Base-by-base conservation (phyloP, 2,329 filamentous ascomycete genomes). In the Verruconis gallopava region DNA sequence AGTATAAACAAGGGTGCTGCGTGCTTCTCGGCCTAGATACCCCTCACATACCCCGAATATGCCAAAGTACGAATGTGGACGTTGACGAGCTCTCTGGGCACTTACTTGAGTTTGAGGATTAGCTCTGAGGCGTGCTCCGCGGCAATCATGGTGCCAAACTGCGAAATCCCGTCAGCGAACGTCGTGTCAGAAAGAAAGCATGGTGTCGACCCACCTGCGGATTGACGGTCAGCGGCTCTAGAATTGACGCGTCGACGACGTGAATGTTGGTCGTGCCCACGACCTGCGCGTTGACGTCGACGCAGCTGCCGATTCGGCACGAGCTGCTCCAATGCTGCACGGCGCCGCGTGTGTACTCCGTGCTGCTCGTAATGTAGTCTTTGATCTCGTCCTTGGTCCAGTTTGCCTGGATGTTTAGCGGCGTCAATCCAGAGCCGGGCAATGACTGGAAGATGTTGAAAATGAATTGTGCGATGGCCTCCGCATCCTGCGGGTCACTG, bases 281-380 rank as follows among this genome's bases (percentile, higher is more conserved):
- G 0, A 73, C 69, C 44, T 55, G 57, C 1, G 68, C 61, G 45
- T 69, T 55, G 0, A 47, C 44, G 48, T 73, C 69, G 1, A 72
- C 69, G 45, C 69, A 73, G 12, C 50, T 53, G 0, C 62, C 67
- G n/a, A 73, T 60, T 15, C 67, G 51, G 51, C 71, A 74, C 21
- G 64, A 69, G 43, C 64, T 67, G 21, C 63, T 68, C 68, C 68
- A 74, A 48, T 74, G 71, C 46, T 72, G 67, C 6, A 72, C 69
- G 4, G 64, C 55, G 3, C 69, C 69, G 3, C 62, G 53, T 0
- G 71, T 69, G 46, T 73, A 74, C 3, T 53, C 42, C 1, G 65
- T 68, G 1, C 49, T 48, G 0, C 63, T 71, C 4, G 65, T 72
- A 48, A 73, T 66, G 52, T 72, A 74, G 4, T 53, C 57, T 15